Conservation (phyloP, 2,329 filamentous ascomycete genomes). For the Bipolaris sorokiniana region DNA sequence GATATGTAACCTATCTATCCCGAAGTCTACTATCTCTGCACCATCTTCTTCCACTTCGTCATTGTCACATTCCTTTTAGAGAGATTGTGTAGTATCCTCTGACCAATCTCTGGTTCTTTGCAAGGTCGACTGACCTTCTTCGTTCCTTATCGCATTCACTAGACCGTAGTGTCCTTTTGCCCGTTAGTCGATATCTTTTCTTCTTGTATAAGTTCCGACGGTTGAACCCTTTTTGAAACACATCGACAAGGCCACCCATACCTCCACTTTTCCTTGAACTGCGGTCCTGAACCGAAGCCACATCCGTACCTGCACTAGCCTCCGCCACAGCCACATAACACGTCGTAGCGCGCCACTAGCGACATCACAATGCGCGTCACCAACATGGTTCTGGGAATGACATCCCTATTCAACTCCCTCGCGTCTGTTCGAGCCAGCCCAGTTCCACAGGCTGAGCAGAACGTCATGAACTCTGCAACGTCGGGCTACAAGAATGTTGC, state of each 20-base stretch:
- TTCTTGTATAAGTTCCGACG: constrained; percentile 5
- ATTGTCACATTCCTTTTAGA: constrained; percentile 36
- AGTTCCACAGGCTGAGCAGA: constrained; percentile 26
- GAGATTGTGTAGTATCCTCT: constrained; percentile 34
- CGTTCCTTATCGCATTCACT: constrained; percentile 2
- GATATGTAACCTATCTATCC: constrained; percentile 20
- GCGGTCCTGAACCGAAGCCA: constrained; percentile 16
- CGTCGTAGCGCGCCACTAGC: constrained; percentile 30
- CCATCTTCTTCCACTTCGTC: constrained; percentile 17
- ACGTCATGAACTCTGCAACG: constrained; percentile 24
- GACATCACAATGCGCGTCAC: constrained; percentile 30
- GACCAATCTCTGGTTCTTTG: constrained; percentile 17
- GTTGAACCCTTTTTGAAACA: neutral
- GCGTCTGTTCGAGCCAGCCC: constrained; percentile 27
- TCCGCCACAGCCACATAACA: constrained; percentile 32
- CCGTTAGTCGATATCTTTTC: neutral
- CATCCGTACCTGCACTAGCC: constrained; percentile 26
- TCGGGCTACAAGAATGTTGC: constrained; percentile 47
- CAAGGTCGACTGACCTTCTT: constrained; percentile 16
- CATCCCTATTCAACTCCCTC: constrained; percentile 29
- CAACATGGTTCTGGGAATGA: constrained; percentile 31
- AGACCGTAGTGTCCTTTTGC: neutral
- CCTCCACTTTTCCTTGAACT: constrained; percentile 1
- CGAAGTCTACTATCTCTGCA: constrained; percentile 4
- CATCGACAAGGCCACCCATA: neutral